Conservation (phyloP, 176 grass and related monocot genomes). For the Ensete glaucum region DNA sequence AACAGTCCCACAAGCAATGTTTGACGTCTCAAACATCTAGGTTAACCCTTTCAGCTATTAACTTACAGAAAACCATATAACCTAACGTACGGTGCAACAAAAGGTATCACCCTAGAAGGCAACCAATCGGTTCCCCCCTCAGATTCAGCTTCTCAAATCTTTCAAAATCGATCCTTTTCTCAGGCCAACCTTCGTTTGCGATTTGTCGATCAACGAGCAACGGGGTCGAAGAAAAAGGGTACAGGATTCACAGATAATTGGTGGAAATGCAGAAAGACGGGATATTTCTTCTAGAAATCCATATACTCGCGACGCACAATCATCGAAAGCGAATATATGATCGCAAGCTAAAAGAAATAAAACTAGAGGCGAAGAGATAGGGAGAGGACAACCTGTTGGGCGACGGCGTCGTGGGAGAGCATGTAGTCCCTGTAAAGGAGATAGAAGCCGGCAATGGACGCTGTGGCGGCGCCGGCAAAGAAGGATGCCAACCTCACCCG, state of each 20-base stretch:
- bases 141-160: not conserved
- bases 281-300: not conserved
- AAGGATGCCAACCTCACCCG: constrained; percentile 77
- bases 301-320: not conserved
- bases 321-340: not conserved
- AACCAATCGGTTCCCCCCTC: not conserved
- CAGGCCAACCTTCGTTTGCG: not conserved
- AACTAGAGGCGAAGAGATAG: not conserved
- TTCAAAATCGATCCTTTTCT: not conserved
- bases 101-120: not conserved
- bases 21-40: not conserved
- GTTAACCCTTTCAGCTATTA: not conserved
- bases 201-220: not conserved
- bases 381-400: constrained; percentile 40
- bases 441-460: constrained; percentile 46
- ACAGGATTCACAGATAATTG: too few relatives aligned
- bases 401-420: constrained; percentile 59
- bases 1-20: too few relatives aligned
- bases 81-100: not conserved
- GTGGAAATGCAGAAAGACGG: not conserved
- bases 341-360: not conserved
- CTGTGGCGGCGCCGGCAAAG: constrained; percentile 65
- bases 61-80: too few relatives aligned
- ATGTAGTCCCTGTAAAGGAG: constrained; percentile 98
- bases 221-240: not conserved